Conservation (phyloP, 1,284 basidiomycete genomes). For the Marasmius tenuissimus region DNA sequence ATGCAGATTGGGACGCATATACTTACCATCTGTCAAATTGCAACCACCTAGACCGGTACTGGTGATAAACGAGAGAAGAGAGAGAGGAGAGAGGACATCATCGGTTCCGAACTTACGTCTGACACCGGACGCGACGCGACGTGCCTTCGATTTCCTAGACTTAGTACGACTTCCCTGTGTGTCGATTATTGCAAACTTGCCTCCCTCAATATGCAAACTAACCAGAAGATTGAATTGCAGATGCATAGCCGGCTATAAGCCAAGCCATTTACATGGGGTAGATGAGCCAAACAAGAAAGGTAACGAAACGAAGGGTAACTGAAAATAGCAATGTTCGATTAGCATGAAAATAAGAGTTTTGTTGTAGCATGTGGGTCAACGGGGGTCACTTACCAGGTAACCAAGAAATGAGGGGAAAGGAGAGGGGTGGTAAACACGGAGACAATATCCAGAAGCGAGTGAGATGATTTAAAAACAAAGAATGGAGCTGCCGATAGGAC, state of each 20-base stretch:
- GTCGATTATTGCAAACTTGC: too few species aligned
- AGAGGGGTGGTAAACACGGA: background rate
- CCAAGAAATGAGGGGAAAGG: background rate
- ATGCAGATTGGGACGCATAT: background rate
- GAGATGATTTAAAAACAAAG: background rate
- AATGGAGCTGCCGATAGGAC: background rate
- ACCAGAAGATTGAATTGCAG: too few species aligned
- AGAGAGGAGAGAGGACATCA: background rate
- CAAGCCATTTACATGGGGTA: background rate
- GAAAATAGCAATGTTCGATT: background rate
- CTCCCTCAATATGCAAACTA: too few species aligned
- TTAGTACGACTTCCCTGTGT: background rate
- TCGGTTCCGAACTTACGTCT: background rate
- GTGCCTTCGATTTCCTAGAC: background rate
- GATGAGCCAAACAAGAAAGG: background rate
- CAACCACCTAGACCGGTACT: background rate
- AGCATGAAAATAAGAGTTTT: background rate
- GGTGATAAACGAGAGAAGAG: background rate
- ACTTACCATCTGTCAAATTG: slow-evolving; percentile 1
- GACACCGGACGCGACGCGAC: background rate
- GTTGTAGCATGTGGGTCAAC: background rate
- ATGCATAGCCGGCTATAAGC: background rate
- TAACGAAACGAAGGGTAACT: background rate
- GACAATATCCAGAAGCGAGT: background rate
- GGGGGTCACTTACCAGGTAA: background rate